These are phyloP conservation scores for Lagenaria siceraria DNA, from an alignment of 306 rosid genomes.

Conservation along the genomic window DNA sequence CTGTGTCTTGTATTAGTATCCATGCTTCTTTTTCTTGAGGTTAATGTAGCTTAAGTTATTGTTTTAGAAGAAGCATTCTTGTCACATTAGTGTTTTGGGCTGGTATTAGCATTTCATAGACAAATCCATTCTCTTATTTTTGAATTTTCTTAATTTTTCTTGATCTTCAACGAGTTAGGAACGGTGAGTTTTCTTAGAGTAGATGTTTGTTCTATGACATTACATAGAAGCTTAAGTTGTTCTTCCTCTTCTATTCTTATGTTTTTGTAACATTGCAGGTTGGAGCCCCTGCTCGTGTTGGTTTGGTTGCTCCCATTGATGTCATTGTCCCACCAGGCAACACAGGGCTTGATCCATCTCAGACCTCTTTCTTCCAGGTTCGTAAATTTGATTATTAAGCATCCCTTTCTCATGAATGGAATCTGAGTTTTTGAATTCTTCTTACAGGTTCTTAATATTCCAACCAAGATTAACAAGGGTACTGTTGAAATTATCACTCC, in stretches of 20 bases:
- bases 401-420: background rate
- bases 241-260: background rate
- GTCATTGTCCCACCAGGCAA: slow-evolving; percentile 89
- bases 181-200: background rate
- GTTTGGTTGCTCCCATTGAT: slow-evolving; percentile 91
- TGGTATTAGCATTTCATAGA: background rate
- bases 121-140: background rate
- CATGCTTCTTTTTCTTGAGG: background rate
- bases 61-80: background rate
- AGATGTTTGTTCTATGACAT: too few species aligned
- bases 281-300: slow-evolving; percentile 99
- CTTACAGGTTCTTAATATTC: slow-evolving; percentile 68
- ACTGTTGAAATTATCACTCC: slow-evolving; percentile 94
- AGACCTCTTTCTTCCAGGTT: slow-evolving; percentile 96
- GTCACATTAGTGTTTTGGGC: too few species aligned
- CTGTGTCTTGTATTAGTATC: too few species aligned
- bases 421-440: background rate
- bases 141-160: too few species aligned
- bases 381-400: background rate
- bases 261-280: slow-evolving; percentile 24
- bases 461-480: slow-evolving; percentile 91
- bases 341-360: slow-evolving; percentile 93
- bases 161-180: background rate
- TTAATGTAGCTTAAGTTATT: too few species aligned
- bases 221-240: too few species aligned